Percentiles rank a stretch among this genome's conserved stretches.
Evolutionary conservation across 371 early-diverging fungal genomes (phyloP).

Genomic region (Apophysomyces sp.): DNA sequence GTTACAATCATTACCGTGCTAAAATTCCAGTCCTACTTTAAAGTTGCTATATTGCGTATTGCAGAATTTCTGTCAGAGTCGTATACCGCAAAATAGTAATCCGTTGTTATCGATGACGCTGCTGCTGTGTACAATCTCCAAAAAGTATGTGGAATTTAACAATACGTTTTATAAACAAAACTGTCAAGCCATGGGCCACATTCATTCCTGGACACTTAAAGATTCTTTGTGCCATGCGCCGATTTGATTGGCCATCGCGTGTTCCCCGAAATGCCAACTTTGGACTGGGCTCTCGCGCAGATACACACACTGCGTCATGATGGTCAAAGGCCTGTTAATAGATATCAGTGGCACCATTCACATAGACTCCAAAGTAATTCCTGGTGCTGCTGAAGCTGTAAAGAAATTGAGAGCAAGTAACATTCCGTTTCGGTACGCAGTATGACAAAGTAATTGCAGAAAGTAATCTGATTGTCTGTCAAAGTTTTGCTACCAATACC

Average conservation of each 20-base stretch:
- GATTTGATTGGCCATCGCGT: background rate
- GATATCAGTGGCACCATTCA: conserved; percentile 85
- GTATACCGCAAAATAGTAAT: too few relatives aligned
- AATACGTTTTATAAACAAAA: too few relatives aligned
- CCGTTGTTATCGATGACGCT: too few relatives aligned
- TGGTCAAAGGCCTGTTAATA: conserved; percentile 63
- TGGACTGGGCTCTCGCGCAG: background rate
- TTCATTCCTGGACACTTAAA: too few relatives aligned
- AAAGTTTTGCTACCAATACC: conserved; percentile 79
- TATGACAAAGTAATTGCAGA: background rate
- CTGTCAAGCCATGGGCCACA: too few relatives aligned
- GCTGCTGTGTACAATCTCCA: too few relatives aligned
- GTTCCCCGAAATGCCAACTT: background rate
- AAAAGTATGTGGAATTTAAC: too few relatives aligned
- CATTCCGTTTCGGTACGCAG: conserved; percentile 49
- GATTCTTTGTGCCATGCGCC: background rate
- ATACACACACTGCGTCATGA: background rate
- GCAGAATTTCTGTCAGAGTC: too few relatives aligned
- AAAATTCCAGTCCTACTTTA: too few relatives aligned
- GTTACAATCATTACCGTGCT: too few relatives aligned
- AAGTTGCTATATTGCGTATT: too few relatives aligned
- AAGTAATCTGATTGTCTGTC: background rate
- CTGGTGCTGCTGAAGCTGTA: conserved; percentile 69
- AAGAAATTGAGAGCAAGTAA: conserved; percentile 57
- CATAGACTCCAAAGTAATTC: conserved; percentile 69